A percentile compares a stretch with the other conserved stretches of the same genome.
These are phyloP conservation scores for Hibiscus tridactylites DNA, from an alignment of 345 rosid species.

Conservation along the genomic window DNA sequence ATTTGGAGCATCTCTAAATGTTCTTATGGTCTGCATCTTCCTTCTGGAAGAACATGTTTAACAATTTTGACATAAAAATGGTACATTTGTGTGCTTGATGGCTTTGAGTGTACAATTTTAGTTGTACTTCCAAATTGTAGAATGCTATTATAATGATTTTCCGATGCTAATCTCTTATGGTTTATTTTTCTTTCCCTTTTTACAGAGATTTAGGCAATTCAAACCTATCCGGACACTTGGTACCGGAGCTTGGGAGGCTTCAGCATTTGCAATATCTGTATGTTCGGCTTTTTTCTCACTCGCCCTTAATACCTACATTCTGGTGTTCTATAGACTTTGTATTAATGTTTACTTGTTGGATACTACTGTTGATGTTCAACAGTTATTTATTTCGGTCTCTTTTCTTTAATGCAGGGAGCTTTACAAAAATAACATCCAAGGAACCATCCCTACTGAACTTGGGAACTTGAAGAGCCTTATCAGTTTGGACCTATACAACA, in stretches of 20 bases:
- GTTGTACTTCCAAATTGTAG: not conserved
- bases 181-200: not conserved
- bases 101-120: not conserved
- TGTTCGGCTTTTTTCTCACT: conserved; percentile 15
- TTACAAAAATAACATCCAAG: conserved; percentile 82
- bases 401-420: conserved; percentile 54
- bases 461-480: conserved; percentile 82
- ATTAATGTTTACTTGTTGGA: not conserved
- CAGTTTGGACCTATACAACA: conserved; percentile 93
- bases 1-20: not conserved
- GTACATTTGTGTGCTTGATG: not conserved
- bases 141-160: not conserved
- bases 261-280: conserved; percentile 91
- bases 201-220: conserved; percentile 95
- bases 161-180: not conserved
- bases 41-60: not conserved
- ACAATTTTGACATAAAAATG: not conserved
- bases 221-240: conserved; percentile 79
- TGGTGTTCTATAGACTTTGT: not conserved
- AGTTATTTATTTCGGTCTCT: not conserved
- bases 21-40: not conserved
- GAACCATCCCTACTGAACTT: conserved; percentile 71
- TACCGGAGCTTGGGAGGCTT: conserved; percentile 78
- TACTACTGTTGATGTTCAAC: not conserved
- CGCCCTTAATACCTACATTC: not conserved